These are phyloP conservation scores for Saccharomyces kudriavzevii DNA, from an alignment of 805 yeast genomes.

Conservation along the genomic window DNA sequence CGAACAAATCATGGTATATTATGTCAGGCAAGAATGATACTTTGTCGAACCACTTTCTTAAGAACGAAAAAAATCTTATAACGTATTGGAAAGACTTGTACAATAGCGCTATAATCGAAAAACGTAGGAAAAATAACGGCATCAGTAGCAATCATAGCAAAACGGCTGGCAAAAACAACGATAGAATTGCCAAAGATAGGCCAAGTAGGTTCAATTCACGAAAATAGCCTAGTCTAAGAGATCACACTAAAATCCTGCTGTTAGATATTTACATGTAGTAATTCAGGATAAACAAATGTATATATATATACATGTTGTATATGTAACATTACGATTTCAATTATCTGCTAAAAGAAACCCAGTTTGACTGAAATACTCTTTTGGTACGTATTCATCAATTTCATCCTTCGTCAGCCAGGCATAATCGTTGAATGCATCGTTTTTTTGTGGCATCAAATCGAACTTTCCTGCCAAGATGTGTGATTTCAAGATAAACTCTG, in stretches of 20 bases:
- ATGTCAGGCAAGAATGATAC: constrained; percentile 16
- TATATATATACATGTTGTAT: background rate
- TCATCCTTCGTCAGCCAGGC: constrained; percentile 87
- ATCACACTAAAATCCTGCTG: no score
- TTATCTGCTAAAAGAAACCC: constrained; percentile 30
- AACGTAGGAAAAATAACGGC: background rate
- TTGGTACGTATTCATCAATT: constrained; percentile 43
- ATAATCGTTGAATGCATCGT: constrained; percentile 39
- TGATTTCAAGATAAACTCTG: constrained; percentile 72
- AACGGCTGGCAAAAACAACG: background rate
- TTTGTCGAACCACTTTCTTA: constrained; percentile 7
- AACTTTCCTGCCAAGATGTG: constrained; percentile 84
- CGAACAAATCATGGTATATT: constrained; percentile 20
- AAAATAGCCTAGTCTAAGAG: background rate
- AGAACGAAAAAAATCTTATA: background rate
- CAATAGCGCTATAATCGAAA: background rate
- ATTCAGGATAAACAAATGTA: background rate
- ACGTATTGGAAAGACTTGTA: background rate
- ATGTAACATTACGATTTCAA: background rate
- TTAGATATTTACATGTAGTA: background rate
- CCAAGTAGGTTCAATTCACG: background rate
- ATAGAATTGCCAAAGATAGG: background rate
- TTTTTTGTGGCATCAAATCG: constrained; percentile 34
- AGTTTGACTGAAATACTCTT: constrained; percentile 49
- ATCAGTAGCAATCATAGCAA: background rate